phyloP scores from a whole-genome alignment of 177 flowering plant species.

The Vitis hybrid region DNA sequence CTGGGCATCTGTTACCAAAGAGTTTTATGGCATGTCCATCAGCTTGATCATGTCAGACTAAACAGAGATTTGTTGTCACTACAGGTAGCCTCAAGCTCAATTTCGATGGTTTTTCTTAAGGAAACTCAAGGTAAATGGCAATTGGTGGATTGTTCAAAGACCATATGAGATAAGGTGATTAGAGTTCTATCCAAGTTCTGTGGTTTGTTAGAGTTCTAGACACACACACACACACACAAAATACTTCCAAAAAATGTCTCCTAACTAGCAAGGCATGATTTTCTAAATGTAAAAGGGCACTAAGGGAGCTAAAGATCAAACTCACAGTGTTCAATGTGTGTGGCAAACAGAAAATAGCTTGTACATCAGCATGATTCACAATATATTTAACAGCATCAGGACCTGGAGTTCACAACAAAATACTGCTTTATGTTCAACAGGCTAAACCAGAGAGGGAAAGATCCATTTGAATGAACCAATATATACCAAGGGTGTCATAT shows the following conservation, averaged over 20 bases:
- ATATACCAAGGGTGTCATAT: constrained; percentile 71
- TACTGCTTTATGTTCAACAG: not conserved
- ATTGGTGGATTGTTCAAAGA: no score
- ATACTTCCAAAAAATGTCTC: not conserved
- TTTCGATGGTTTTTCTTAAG: no score
- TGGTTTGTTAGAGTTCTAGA: no score
- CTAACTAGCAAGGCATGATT: not conserved
- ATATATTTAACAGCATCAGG: constrained; percentile 79
- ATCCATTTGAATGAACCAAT: not conserved
- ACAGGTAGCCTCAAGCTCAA: no score
- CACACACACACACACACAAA: no score
- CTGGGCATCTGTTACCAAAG: no score
- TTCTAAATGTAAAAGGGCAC: not conserved
- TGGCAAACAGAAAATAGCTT: constrained; percentile 74
- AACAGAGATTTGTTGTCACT: no score
- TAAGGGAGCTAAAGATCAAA: constrained; percentile 7
- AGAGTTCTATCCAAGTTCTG: no score
- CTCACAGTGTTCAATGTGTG: constrained; percentile 63
- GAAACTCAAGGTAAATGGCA: no score
- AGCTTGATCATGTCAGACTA: no score
- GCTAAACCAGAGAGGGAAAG: not conserved
- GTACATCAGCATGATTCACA: constrained; percentile 60
- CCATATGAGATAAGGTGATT: no score
- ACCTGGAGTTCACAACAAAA: constrained; percentile 37
- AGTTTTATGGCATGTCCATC: no score